Percentiles rank a stretch among this genome's conserved stretches.
Evolutionary conservation across 805 yeast genomes (phyloP).

Genomic region (Saccharomycopsis malanga): DNA sequence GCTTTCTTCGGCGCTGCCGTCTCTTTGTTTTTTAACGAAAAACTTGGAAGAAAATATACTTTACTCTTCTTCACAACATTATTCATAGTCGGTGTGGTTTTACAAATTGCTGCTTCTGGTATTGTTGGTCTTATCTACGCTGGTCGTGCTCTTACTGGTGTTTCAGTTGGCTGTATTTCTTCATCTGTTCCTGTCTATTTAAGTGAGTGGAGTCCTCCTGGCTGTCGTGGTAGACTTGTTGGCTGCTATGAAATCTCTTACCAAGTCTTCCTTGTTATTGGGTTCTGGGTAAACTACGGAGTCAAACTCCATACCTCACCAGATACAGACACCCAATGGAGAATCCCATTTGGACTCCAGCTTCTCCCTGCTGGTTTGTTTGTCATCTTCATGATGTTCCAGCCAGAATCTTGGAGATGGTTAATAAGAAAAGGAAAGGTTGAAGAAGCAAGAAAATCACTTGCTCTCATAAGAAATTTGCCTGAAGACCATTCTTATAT

Average conservation of each 20-base stretch:
- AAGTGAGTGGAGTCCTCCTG: conserved; percentile 39
- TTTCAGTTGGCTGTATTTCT: conserved; percentile 47
- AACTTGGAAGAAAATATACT: conserved; percentile 35
- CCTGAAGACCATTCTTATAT: conserved; percentile 35
- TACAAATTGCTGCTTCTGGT: conserved; percentile 30
- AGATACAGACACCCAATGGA: conserved; percentile 35
- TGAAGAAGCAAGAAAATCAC: conserved; percentile 30
- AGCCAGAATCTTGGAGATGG: conserved; percentile 44
- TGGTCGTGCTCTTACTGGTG: conserved; percentile 46
- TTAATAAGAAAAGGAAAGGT: conserved; percentile 32
- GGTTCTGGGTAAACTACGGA: conserved; percentile 46
- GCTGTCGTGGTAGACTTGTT: conserved; percentile 39
- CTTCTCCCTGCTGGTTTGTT: conserved; percentile 39
- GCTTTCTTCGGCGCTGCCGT: conserved; percentile 37
- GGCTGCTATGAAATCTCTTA: conserved; percentile 44
- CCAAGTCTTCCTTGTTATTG: conserved; percentile 42
- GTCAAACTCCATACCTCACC: conserved; percentile 31
- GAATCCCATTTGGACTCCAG: conserved; percentile 42
- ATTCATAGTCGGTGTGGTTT: conserved; percentile 38
- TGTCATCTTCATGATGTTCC: conserved; percentile 33
- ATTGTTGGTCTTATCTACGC: conserved; percentile 43
- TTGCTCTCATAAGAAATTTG: conserved; percentile 35
- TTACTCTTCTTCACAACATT: conserved; percentile 35
- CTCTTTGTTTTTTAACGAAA: conserved; percentile 35
- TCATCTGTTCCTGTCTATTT: conserved; percentile 43